Conservation (phyloP, 164 flowering plant species). For the Annona cherimola region DNA sequence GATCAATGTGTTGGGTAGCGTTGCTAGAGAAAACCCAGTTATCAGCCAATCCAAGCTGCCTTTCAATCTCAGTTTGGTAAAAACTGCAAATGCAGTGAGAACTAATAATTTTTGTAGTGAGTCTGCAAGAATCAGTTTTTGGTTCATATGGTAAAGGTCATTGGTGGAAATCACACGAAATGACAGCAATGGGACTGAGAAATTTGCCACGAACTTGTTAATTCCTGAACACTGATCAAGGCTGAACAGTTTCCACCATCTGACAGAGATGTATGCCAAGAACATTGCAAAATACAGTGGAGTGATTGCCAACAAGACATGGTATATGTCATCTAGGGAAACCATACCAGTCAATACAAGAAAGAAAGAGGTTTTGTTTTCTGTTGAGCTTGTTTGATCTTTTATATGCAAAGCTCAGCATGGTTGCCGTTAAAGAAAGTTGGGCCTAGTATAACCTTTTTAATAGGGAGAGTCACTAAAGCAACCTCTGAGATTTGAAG, state of each 20-base stretch:
- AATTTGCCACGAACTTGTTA: slow-evolving; percentile 75
- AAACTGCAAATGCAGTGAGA: slow-evolving; percentile 24
- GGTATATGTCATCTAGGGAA: slow-evolving; percentile 41
- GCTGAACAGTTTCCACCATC: slow-evolving; percentile 68
- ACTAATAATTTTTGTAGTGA: slow-evolving; percentile 58
- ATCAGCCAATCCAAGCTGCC: slow-evolving; percentile 51
- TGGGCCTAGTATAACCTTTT: slow-evolving; percentile 11
- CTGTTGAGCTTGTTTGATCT: slow-evolving; percentile 1
- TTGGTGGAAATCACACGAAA: slow-evolving; percentile 52
- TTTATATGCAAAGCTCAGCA: slow-evolving; percentile 14
- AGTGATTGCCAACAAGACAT: slow-evolving; percentile 53
- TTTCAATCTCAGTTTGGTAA: slow-evolving; percentile 32
- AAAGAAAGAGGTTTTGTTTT: background rate
- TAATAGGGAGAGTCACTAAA: slow-evolving; percentile 9
- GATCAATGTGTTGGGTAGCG: slow-evolving; percentile 73
- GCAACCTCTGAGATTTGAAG: slow-evolving; percentile 11
- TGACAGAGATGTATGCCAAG: slow-evolving; percentile 59
- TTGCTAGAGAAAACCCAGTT: slow-evolving; percentile 65
- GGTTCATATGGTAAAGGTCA: slow-evolving; percentile 69
- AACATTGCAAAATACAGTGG: slow-evolving; percentile 69
- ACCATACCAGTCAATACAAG: slow-evolving; percentile 38
- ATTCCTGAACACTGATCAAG: slow-evolving; percentile 84
- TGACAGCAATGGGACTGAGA: slow-evolving; percentile 67
- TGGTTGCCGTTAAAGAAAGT: slow-evolving; percentile 24
- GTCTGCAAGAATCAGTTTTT: slow-evolving; percentile 54